Conservation (phyloP, 805 yeast genomes). For the Candida ovalis region DNA sequence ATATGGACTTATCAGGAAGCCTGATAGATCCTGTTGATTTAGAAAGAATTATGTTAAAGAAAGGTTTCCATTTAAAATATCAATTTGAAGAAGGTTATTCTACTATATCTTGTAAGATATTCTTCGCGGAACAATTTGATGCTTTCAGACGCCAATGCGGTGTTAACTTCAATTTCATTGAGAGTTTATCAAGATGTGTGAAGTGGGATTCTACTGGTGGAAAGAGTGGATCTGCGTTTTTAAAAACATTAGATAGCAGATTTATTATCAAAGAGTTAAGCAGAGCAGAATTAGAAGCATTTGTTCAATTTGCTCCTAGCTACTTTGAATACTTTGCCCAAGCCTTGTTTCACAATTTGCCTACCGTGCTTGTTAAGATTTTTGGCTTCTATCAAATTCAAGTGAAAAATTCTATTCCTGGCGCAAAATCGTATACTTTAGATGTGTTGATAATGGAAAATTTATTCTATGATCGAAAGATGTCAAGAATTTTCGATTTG, state of each 20-base stretch:
- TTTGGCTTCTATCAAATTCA: conserved; percentile 95
- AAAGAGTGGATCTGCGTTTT: conserved; percentile 89
- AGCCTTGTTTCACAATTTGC: conserved; percentile 89
- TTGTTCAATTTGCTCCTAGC: conserved; percentile 92
- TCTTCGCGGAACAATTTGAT: conserved; percentile 94
- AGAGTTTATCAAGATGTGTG: conserved; percentile 87
- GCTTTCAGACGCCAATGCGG: conserved; percentile 87
- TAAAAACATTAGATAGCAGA: conserved; percentile 88
- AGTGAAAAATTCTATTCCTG: conserved; percentile 72
- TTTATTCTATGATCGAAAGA: conserved; percentile 76
- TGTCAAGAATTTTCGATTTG: conserved; percentile 85
- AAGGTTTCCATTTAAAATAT: conserved; percentile 86
- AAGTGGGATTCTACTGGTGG: conserved; percentile 98
- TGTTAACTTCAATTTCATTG: conserved; percentile 68
- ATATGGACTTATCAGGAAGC: not conserved
- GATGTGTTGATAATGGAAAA: conserved; percentile 96
- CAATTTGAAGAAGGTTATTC: conserved; percentile 87
- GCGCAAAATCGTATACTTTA: conserved; percentile 68
- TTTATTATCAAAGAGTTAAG: conserved; percentile 87
- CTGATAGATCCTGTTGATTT: conserved; percentile 30
- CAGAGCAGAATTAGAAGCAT: conserved; percentile 85
- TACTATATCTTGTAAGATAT: conserved; percentile 84
- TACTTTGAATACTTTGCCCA: conserved; percentile 95
- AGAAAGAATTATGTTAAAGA: conserved; percentile 72
- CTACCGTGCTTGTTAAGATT: conserved; percentile 90